A percentile compares a stretch with the other conserved stretches of the same genome.
Evolutionary conservation across 1,139 yeast genomes (phyloP).

Genomic region (Suhomyces guaymorum): DNA sequence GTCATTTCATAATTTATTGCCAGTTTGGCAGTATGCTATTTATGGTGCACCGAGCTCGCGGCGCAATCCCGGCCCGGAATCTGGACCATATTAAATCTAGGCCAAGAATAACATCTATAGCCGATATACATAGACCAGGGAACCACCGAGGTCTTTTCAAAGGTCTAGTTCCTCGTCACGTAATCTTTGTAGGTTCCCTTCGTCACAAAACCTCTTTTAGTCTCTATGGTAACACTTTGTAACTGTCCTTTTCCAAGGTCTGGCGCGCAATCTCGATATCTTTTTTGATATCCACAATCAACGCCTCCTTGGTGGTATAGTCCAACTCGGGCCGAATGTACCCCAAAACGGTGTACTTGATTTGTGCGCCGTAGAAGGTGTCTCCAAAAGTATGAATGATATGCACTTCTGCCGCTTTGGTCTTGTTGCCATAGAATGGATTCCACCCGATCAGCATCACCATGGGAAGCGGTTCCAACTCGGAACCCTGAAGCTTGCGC

Average conservation of each 20-base stretch:
- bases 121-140: no score
- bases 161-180: no score
- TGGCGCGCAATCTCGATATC: conserved; percentile 72
- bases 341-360: conserved; percentile 74
- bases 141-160: no score
- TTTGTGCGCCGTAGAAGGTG: conserved; percentile 80
- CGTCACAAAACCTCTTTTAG: no score
- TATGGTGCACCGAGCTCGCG: no score
- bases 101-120: no score
- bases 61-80: no score
- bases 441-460: conserved; percentile 97
- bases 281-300: conserved; percentile 77
- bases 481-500: conserved; percentile 35
- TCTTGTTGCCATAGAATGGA: conserved; percentile 81
- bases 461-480: conserved; percentile 67
- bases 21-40: no score
- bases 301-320: conserved; percentile 82
- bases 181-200: no score
- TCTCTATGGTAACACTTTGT: conserved; percentile 12
- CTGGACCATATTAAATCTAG: no score
- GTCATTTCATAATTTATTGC: no score
- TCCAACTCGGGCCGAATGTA: conserved; percentile 89
- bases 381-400: conserved; percentile 69
- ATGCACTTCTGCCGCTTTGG: conserved; percentile 85
- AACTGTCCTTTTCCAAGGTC: conserved; percentile 36